Evolutionary conservation across 768 basidiomycete genomes (phyloP).

Genomic region (Tylopilus felleus): DNA sequence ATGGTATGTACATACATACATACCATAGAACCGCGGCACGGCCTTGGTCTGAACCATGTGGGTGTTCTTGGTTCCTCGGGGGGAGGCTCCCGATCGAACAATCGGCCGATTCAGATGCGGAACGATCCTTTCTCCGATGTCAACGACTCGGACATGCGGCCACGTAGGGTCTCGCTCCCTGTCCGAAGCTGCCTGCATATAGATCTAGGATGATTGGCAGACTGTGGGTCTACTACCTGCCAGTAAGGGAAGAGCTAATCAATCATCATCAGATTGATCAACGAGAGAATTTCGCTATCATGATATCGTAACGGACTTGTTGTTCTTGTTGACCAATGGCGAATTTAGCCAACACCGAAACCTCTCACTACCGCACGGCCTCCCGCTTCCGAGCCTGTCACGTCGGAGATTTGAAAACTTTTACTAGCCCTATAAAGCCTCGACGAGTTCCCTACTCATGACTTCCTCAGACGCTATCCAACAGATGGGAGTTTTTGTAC

Average conservation of each 20-base stretch:
- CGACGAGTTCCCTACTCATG: neutral
- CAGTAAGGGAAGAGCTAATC: too few species aligned
- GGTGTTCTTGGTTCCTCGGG: neutral
- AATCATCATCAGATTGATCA: constrained; percentile 6
- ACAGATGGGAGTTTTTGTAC: constrained; percentile 34
- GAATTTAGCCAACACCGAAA: constrained; percentile 9
- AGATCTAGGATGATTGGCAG: too few species aligned
- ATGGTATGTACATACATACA: neutral
- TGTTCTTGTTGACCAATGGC: constrained; percentile 21
- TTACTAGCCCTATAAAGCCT: constrained; percentile 19
- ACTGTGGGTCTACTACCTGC: too few species aligned
- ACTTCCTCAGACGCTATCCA: constrained; percentile 26
- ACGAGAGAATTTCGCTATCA: neutral
- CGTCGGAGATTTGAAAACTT: constrained; percentile 27
- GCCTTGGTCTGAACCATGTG: neutral
- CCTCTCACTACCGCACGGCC: constrained; percentile 7
- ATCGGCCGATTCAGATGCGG: neutral
- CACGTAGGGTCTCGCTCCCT: neutral
- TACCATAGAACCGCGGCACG: neutral
- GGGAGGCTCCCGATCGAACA: neutral
- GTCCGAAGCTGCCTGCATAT: too few species aligned
- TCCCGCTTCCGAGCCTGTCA: constrained; percentile 21
- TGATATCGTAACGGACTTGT: neutral
- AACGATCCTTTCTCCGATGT: neutral
- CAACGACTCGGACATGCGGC: neutral